Evolutionary conservation across 192 early-diverging fungal genomes (phyloP).

Genomic region (Entomortierella beljakovae): DNA sequence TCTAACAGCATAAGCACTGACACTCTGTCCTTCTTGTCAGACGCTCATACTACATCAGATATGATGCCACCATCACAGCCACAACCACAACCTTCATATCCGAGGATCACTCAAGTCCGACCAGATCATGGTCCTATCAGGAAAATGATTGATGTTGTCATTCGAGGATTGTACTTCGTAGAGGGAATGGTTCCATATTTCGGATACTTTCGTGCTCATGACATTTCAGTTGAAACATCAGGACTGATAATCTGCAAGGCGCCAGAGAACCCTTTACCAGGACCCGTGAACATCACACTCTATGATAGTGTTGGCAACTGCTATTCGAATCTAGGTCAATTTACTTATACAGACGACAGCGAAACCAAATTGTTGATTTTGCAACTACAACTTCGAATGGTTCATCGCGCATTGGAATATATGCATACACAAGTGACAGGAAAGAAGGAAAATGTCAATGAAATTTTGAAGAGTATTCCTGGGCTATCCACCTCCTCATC

Average conservation of each 20-base stretch:
- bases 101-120: constrained; percentile 27
- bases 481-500: constrained; percentile 29
- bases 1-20: background rate
- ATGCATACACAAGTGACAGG: constrained; percentile 38
- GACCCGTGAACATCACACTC: constrained; percentile 24
- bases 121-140: constrained; percentile 42
- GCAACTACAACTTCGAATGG: constrained; percentile 37
- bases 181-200: constrained; percentile 51
- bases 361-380: constrained; percentile 44
- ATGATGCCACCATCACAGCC: constrained; percentile 8
- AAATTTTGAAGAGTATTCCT: constrained; percentile 39
- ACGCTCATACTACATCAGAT: background rate
- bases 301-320: constrained; percentile 31
- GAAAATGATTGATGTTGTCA: constrained; percentile 40
- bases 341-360: constrained; percentile 46
- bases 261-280: constrained; percentile 29
- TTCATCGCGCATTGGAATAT: constrained; percentile 45
- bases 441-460: constrained; percentile 23
- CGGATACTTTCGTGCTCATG: constrained; percentile 36
- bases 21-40: background rate
- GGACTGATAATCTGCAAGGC: constrained; percentile 39
- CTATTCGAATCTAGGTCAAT: constrained; percentile 29
- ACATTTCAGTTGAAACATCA: constrained; percentile 23
- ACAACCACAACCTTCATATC: constrained; percentile 1
- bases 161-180: constrained; percentile 30